These are phyloP conservation scores for Candida nonsorbophila DNA, from an alignment of 805 yeast genomes.

Conservation along the genomic window DNA sequence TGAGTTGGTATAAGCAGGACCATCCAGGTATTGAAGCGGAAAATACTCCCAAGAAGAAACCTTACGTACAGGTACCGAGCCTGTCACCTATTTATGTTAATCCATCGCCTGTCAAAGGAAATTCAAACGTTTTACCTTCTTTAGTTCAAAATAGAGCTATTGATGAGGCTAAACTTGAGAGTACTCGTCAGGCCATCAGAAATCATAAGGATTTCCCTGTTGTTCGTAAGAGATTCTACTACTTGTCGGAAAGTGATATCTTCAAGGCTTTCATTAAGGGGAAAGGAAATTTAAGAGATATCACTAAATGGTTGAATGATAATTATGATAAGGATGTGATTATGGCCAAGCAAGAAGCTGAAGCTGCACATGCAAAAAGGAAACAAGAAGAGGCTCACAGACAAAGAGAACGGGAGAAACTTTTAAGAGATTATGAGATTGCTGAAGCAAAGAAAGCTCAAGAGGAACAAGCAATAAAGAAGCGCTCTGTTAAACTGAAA, in stretches of 20 bases:
- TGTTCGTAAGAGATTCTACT: constrained; percentile 29
- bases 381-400: constrained; percentile 9
- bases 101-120: constrained; percentile 17
- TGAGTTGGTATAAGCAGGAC: constrained; percentile 10
- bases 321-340: constrained; percentile 22
- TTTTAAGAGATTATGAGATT: constrained; percentile 6
- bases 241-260: constrained; percentile 35
- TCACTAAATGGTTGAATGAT: constrained; percentile 33
- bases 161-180: constrained; percentile 24
- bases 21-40: constrained; percentile 13
- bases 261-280: constrained; percentile 39
- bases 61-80: constrained; percentile 35
- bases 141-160: constrained; percentile 9
- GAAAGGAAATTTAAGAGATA: constrained; percentile 36
- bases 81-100: constrained; percentile 32
- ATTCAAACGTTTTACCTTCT: constrained; percentile 8
- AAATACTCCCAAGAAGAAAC: constrained; percentile 13
- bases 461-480: background rate
- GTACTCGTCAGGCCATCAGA: constrained; percentile 30
- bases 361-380: constrained; percentile 8
- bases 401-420: constrained; percentile 4
- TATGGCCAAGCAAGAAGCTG: constrained; percentile 10
- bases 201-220: constrained; percentile 35
- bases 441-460: too few relatives aligned
- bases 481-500: too few relatives aligned